Percentiles rank a stretch among this genome's conserved stretches.
phyloP scores from a whole-genome alignment of 1,284 basidiomycete genomes.

The Cryptococcus deneoformans region DNA sequence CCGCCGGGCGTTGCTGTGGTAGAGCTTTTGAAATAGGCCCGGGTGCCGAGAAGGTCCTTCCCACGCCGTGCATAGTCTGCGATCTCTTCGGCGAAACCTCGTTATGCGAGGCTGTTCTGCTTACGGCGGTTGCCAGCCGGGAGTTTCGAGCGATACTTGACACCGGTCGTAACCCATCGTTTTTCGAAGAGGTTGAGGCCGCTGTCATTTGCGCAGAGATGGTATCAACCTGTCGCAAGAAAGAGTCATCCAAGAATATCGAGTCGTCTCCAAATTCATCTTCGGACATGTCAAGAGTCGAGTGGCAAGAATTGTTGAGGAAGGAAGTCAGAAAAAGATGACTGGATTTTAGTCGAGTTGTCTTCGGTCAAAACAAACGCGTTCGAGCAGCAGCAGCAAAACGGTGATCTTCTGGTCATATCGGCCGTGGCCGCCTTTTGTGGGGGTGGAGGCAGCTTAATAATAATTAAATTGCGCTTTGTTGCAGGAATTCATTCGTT shows the following conservation, averaged over 20 bases:
- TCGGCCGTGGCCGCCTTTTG: too few relatives aligned
- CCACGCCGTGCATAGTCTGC: not conserved
- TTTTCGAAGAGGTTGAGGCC: not conserved
- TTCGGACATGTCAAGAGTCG: slow-evolving; percentile 29
- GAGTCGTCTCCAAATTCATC: slow-evolving; percentile 35
- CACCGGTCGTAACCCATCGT: too few relatives aligned
- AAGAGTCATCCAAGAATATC: slow-evolving; percentile 41
- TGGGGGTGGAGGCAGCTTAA: too few relatives aligned
- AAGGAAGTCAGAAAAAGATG: too few relatives aligned
- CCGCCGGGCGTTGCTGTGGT: not conserved
- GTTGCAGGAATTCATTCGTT: too few relatives aligned
- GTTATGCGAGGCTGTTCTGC: not conserved
- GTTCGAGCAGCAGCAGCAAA: too few relatives aligned
- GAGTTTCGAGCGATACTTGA: not conserved
- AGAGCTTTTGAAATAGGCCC: not conserved
- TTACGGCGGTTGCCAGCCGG: not conserved
- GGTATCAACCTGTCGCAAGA: slow-evolving; percentile 38
- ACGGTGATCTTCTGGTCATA: too few relatives aligned
- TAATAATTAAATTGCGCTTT: too few relatives aligned
- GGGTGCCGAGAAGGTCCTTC: not conserved
- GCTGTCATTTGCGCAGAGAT: slow-evolving; percentile 26
- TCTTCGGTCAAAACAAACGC: too few relatives aligned
- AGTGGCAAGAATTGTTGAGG: too few relatives aligned
- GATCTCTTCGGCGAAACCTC: not conserved
- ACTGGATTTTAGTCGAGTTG: too few relatives aligned